Conservation (phyloP, 192 early-diverging fungal species). For the Blastocladiella britannica region DNA sequence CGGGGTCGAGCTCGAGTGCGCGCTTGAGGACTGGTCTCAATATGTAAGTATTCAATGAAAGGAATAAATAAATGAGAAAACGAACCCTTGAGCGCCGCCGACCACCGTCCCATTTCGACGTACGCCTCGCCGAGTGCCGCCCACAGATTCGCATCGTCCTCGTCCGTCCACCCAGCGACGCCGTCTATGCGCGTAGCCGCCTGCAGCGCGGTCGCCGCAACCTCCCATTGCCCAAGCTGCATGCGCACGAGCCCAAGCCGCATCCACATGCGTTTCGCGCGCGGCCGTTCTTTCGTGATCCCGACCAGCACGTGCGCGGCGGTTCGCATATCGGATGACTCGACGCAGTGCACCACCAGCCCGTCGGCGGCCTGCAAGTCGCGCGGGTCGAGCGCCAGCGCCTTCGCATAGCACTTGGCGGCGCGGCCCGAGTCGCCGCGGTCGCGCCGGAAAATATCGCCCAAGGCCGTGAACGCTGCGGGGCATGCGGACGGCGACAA, state of each 20-base stretch:
- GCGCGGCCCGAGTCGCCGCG: slow-evolving; percentile 47
- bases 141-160: background rate
- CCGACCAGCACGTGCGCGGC: background rate
- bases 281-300: background rate
- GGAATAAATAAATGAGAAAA: no score
- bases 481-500: slow-evolving; percentile 31
- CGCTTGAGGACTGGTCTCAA: no score
- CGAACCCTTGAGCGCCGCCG: background rate
- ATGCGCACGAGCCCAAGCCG: background rate
- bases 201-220: background rate
- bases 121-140: background rate
- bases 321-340: background rate
- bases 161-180: background rate
- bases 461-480: slow-evolving; percentile 54
- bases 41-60: no score
- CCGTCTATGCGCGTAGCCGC: background rate
- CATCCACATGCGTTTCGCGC: background rate
- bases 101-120: background rate
- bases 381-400: slow-evolving; percentile 40
- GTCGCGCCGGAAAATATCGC: slow-evolving; percentile 52
- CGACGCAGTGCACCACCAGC: slow-evolving; percentile 14
- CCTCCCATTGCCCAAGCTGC: background rate
- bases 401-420: slow-evolving; percentile 60
- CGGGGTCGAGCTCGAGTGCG: background rate
- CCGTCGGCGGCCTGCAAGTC: slow-evolving; percentile 43